Evolutionary conservation across 2,329 filamentous ascomycete genomes (phyloP).

Genomic region (Alternaria incomplexa): DNA sequence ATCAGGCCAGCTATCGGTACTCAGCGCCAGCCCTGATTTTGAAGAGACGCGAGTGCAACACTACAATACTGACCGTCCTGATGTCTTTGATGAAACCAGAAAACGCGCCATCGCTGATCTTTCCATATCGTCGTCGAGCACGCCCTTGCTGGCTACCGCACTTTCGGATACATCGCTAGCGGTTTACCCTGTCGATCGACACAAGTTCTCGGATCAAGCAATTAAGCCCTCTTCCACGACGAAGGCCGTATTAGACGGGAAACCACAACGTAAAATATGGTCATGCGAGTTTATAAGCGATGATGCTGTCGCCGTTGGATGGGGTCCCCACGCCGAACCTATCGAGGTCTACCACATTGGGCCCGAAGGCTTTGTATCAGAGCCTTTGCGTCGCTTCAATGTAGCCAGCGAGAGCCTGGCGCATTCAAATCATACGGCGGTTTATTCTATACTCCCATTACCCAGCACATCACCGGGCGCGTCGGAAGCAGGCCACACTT

Average conservation of each 20-base stretch:
- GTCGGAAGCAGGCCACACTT: constrained; percentile 55
- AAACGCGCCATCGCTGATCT: constrained; percentile 34
- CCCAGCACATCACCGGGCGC: constrained; percentile 38
- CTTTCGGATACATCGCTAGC: constrained; percentile 55
- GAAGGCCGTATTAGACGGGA: constrained; percentile 14
- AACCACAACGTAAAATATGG: constrained; percentile 48
- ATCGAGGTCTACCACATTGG: constrained; percentile 59
- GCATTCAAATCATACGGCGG: constrained; percentile 34
- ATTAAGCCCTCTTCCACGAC: constrained; percentile 26
- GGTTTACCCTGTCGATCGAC: constrained; percentile 51
- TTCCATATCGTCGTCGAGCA: constrained; percentile 50
- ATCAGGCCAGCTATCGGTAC: constrained; percentile 57
- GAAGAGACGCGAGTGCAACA: constrained; percentile 27
- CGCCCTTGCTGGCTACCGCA: constrained; percentile 59
- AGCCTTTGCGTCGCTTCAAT: constrained; percentile 50
- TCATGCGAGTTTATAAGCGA: constrained; percentile 61
- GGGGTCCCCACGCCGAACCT: constrained; percentile 52
- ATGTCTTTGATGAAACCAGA: constrained; percentile 49
- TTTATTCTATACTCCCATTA: constrained; percentile 56
- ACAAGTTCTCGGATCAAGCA: constrained; percentile 35
- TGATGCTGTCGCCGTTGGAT: constrained; percentile 58
- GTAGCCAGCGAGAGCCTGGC: constrained; percentile 17
- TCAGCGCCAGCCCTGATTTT: constrained; percentile 26
- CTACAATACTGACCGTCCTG: constrained; percentile 51
- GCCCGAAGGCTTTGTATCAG: constrained; percentile 50